Evolutionary conservation across 139 green algal genomes (phyloP), one percentile per base, ranked within the genome.

Genomic region (Coelastrella sp.): DNA sequence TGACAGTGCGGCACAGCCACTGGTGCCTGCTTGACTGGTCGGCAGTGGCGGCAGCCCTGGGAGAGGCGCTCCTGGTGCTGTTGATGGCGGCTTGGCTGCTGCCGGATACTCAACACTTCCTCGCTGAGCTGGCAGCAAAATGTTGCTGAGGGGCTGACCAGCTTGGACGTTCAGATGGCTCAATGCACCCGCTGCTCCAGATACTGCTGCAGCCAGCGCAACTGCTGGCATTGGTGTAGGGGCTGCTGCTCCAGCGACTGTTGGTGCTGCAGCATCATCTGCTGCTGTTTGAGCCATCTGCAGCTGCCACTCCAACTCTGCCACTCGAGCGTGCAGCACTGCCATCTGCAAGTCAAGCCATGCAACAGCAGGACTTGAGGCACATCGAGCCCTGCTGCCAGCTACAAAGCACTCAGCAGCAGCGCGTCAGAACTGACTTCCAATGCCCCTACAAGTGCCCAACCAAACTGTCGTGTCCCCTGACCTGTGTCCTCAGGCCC

Each of bases 401-500:
- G 35, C 35, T 49, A 49, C 35, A 49, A 49, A 49, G 35, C 35
- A 49, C 35, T 49, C 35, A 49, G 35, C 1, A 49, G 35, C 35
- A 49, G 35, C 35, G 3, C 35, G 35, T 49, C 35, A 49, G 35
- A 49, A 49, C 35, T 49, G 35, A 49, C 35, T 49, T 49, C 35
- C 35, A 49, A 49, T 49, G 35, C 1, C 35, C 35, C 35, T 49
- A 49, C 35, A 49, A 49, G 35, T 49, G 35, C 35, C 35, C 35
- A 49, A 49, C 35, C 35, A 49, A 49, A 49, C 35, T 49, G 35
- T 49, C 35, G 35, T 49, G 35, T 49, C 35, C 35, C 35, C 79
- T 68, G 8, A 88, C 83, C 83, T 88, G 83, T 19, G 27, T 8
- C n/a, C n/a, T 70, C n/a, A 88, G 66, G 6, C 20, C 68, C 8